Conservation (phyloP, 345 rosid species). For the Citrus maxima region DNA sequence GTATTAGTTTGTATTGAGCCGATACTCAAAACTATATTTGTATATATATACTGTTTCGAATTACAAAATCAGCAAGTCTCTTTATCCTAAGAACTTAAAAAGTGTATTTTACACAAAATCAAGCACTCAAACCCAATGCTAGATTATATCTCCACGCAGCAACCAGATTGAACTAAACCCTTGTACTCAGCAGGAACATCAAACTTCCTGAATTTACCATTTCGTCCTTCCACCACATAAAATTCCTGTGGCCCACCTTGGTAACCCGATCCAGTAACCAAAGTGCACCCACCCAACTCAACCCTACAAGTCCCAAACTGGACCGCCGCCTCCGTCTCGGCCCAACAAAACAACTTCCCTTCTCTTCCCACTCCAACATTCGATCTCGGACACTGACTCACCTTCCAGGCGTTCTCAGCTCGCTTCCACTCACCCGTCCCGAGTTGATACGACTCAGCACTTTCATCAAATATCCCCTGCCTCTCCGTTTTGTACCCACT, state of each 20-base stretch:
- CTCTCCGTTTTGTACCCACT: slow-evolving; percentile 43
- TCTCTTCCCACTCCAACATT: slow-evolving; percentile 10
- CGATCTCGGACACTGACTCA: slow-evolving; percentile 30
- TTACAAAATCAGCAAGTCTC: too few relatives aligned
- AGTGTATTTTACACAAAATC: background rate
- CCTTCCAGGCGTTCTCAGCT: slow-evolving; percentile 33
- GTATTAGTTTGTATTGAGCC: too few relatives aligned
- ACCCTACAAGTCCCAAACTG: slow-evolving; percentile 31
- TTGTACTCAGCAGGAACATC: slow-evolving; percentile 12
- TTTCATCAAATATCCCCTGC: slow-evolving; percentile 39
- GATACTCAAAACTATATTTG: too few relatives aligned
- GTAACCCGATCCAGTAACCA: slow-evolving; percentile 31
- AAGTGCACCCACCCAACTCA: slow-evolving; percentile 14
- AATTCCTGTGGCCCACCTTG: slow-evolving; percentile 42
- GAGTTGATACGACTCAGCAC: slow-evolving; percentile 28
- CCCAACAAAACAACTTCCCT: slow-evolving; percentile 16
- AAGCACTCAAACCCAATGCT: background rate
- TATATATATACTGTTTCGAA: too few relatives aligned
- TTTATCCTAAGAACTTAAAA: too few relatives aligned
- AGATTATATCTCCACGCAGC: too few relatives aligned
- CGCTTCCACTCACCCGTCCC: slow-evolving; percentile 36
- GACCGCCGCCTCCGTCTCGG: slow-evolving; percentile 2
- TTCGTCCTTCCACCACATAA: slow-evolving; percentile 17
- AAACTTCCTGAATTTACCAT: slow-evolving; percentile 8
- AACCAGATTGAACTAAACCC: slow-evolving; percentile 32